Conservation (phyloP, 129 eudicot species). For the Tagetes erecta region DNA sequence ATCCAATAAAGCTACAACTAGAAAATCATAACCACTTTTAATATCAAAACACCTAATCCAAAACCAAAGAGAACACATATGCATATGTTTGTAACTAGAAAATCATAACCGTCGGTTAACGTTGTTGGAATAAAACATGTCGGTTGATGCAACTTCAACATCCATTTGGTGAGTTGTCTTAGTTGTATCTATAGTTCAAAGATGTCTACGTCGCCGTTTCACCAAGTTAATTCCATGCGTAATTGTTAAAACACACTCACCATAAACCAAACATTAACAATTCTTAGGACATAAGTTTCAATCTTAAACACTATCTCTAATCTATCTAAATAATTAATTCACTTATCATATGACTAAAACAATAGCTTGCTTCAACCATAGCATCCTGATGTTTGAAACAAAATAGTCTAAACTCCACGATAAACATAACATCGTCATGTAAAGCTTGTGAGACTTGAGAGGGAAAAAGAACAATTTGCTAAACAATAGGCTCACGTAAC, state of each 20-base stretch:
- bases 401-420: too few species aligned
- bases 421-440: too few species aligned
- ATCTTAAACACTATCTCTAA: too few species aligned
- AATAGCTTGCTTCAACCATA: too few species aligned
- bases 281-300: neutral
- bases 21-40: neutral
- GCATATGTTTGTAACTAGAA: neutral
- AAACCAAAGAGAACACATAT: neutral
- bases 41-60: neutral
- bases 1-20: too few species aligned
- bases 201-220: conserved; percentile 12
- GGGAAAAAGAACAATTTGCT: too few species aligned
- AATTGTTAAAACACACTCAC: neutral
- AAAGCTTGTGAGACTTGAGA: too few species aligned
- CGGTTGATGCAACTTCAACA: neutral
- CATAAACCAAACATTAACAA: conserved; percentile 1
- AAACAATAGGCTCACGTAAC: too few species aligned
- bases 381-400: too few species aligned
- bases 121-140: neutral
- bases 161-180: neutral
- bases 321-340: neutral
- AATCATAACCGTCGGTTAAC: neutral
- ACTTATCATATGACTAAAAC: too few species aligned
- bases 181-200: neutral
- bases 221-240: conserved; percentile 7